phyloP scores from a whole-genome alignment of 129 eudicot genomes.

The Saussurea involucrata region DNA sequence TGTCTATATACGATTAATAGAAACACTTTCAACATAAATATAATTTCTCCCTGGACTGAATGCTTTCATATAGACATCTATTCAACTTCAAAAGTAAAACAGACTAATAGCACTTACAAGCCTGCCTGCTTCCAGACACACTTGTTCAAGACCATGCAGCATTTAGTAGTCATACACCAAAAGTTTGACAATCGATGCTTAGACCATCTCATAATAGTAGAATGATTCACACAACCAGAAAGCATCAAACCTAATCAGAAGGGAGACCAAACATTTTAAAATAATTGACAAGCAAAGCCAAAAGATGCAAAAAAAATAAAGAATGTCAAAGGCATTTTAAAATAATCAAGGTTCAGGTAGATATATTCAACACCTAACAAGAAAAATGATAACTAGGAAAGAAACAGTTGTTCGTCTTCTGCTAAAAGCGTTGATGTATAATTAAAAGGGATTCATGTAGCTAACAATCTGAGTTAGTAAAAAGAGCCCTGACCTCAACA shows the following conservation, averaged over 20 bases:
- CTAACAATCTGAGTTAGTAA: conserved; percentile 9
- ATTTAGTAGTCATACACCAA: conserved; percentile 1
- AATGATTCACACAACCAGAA: background rate
- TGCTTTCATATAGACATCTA: background rate
- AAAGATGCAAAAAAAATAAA: conserved; percentile 3
- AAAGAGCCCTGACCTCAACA: conserved; percentile 54
- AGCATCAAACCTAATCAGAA: conserved; percentile 12
- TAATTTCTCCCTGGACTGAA: background rate
- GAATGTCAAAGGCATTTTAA: background rate
- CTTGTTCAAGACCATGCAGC: conserved; percentile 7
- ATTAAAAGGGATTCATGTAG: background rate
- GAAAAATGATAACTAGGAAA: background rate
- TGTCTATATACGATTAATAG: background rate
- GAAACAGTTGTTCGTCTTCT: background rate
- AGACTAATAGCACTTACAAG: conserved; percentile 12
- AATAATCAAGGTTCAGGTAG: background rate
- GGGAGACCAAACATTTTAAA: conserved; percentile 3
- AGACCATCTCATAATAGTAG: conserved; percentile 9
- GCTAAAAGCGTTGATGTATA: background rate
- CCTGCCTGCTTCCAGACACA: conserved; percentile 18
- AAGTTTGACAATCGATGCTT: conserved; percentile 7
- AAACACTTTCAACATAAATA: background rate
- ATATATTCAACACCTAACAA: background rate
- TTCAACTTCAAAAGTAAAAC: background rate
- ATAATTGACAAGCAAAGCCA: conserved; percentile 14